Percentiles rank a stretch among this genome's conserved stretches.
phyloP scores from a whole-genome alignment of 1,284 basidiomycete species.

The Phylloporus sp. region DNA sequence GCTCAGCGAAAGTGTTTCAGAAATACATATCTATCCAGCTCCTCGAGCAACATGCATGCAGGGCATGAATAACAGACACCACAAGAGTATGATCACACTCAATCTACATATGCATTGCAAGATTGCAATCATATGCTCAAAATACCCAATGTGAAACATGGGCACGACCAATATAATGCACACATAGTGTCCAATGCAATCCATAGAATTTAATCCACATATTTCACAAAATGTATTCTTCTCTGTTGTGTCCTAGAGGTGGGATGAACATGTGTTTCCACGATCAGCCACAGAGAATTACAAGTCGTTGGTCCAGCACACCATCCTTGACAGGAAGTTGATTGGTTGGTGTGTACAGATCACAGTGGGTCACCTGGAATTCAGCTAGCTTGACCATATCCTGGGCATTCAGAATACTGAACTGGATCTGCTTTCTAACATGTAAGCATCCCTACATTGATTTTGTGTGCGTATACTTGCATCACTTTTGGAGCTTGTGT shows the following conservation, averaged over 20 bases:
- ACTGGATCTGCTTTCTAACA: constrained; percentile 89
- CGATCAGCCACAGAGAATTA: constrained; percentile 42
- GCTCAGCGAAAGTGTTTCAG: constrained; percentile 90
- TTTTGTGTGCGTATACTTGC: constrained; percentile 49
- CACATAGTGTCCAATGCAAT: constrained; percentile 98
- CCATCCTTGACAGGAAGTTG: constrained; percentile 89
- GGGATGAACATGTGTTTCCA: constrained; percentile 6
- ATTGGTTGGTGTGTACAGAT: constrained; percentile 84
- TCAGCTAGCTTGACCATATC: constrained; percentile 94
- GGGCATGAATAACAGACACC: constrained; percentile 6
- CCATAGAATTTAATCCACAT: constrained; percentile 89
- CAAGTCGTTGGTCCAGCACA: constrained; percentile 87
- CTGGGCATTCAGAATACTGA: constrained; percentile 89
- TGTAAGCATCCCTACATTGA: constrained; percentile 16
- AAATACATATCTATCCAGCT: constrained; percentile 83
- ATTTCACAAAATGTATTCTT: constrained; percentile 95
- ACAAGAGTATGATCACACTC: constrained; percentile 21
- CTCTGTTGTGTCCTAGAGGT: constrained; percentile 89
- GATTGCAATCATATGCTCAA: constrained; percentile 93
- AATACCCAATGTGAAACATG: constrained; percentile 98
- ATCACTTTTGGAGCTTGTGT: constrained; percentile 92
- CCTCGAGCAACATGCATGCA: constrained; percentile 93
- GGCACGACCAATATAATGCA: constrained; percentile 97
- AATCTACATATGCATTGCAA: constrained; percentile 98
- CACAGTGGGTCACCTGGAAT: constrained; percentile 91